These are phyloP conservation scores for Viola odorata DNA, from an alignment of 345 rosid species.

Conservation along the genomic window DNA sequence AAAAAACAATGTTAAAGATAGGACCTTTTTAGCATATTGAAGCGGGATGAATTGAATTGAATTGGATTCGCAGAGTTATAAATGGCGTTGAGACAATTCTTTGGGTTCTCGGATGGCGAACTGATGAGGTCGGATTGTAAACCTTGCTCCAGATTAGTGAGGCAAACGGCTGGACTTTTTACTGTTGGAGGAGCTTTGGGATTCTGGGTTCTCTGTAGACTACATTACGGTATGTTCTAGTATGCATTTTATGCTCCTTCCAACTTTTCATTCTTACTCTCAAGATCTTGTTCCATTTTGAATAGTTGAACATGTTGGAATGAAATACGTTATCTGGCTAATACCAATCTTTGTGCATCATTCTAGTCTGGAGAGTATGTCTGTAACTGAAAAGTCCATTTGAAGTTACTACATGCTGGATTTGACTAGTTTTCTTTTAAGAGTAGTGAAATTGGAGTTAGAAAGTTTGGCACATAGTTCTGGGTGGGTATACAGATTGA, in stretches of 20 bases:
- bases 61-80: not conserved
- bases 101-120: slow-evolving; percentile 77
- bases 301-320: too few relatives aligned
- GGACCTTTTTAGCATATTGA: not conserved
- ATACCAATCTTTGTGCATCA: too few relatives aligned
- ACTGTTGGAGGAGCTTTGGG: slow-evolving; percentile 72
- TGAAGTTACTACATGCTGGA: too few relatives aligned
- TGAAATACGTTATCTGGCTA: too few relatives aligned
- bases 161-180: slow-evolving; percentile 73
- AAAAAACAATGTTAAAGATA: not conserved
- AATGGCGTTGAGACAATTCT: slow-evolving; percentile 61
- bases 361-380: too few relatives aligned
- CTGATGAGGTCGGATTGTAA: slow-evolving; percentile 75
- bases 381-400: too few relatives aligned
- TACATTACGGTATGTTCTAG: slow-evolving; percentile 55
- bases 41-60: not conserved
- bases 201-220: slow-evolving; percentile 79
- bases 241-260: slow-evolving; percentile 1
- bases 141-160: slow-evolving; percentile 72
- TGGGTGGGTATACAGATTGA: too few relatives aligned
- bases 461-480: too few relatives aligned
- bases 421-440: too few relatives aligned
- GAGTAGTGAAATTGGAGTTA: too few relatives aligned
- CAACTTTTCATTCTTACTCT: not conserved
- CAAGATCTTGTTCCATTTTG: not conserved